These are phyloP conservation scores for Endogone sp. DNA, from an alignment of 192 early-diverging fungal species.

Conservation along the genomic window DNA sequence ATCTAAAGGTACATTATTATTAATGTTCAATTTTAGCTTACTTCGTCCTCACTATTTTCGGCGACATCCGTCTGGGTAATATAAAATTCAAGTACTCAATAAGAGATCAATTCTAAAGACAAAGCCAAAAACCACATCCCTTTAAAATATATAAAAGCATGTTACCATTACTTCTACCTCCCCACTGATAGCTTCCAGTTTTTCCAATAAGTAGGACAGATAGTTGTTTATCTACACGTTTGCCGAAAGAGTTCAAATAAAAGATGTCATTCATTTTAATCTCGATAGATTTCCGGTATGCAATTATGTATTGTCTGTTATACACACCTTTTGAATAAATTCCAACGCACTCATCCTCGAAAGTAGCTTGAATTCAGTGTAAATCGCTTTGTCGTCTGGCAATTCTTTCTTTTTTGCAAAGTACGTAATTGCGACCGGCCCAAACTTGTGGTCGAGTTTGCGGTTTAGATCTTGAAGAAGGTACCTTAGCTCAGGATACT, in stretches of 20 bases:
- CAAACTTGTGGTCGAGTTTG: constrained; percentile 43
- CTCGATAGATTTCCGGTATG: not conserved
- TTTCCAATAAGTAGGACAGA: not conserved
- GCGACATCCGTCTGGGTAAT: too few relatives aligned
- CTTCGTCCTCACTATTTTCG: not conserved
- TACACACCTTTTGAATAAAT: constrained; percentile 30
- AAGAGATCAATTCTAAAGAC: too few relatives aligned
- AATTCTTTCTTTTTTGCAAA: constrained; percentile 26
- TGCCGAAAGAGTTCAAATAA: not conserved
- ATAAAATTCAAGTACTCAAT: too few relatives aligned
- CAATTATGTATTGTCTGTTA: not conserved
- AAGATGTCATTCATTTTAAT: not conserved
- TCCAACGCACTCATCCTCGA: constrained; percentile 26
- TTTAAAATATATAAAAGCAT: not conserved
- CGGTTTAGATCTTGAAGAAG: constrained; percentile 42
- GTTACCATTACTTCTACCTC: not conserved
- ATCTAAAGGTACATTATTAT: not conserved
- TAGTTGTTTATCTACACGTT: not conserved
- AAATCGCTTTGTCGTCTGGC: constrained; percentile 1
- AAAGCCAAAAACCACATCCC: too few relatives aligned
- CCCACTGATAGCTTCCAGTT: constrained; percentile 1
- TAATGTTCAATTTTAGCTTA: too few relatives aligned
- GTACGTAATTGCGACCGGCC: constrained; percentile 16
- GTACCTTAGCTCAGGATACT: constrained; percentile 32
- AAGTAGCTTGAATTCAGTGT: constrained; percentile 22